Base-by-base conservation (phyloP, 2,329 filamentous ascomycete species). In the Aureobasidium lini region DNA sequence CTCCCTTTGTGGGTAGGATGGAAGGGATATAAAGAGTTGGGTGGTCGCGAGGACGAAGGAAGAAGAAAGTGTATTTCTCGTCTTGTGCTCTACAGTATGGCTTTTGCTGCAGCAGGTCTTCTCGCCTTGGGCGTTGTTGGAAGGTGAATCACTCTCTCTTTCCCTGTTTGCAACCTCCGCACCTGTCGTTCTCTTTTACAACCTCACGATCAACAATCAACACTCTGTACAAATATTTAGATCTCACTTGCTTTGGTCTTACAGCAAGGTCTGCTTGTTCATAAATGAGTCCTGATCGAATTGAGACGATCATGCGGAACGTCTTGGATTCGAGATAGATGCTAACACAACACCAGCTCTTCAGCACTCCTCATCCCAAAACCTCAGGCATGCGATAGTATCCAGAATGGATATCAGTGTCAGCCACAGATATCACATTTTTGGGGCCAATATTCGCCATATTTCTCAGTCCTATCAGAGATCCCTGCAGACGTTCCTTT, bases 361-460 rank as follows among this genome's bases (percentile, higher is more conserved):
- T 59, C 47, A 18, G 57, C 52, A 15, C 43, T 43, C 29, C 16
- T 57, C 34, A 46, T 59, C 37, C 61, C 61, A 4, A 54, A 36
- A 31, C 34, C 42, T 34, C 44, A 44, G 13, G 34, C 59, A n/a
- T 63, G 62, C 44, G 62, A 61, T 46, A 46, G 37, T 43, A 43
- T 63, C 28, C 56, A 63, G 34, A 49, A 49, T 46, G 86, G 86
- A 61, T 88, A 85, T 70, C 80, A 82, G 63, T 91, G 88, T 72
- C 77, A 79, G 49, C 72, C 81, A 4, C 70, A 80, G 34, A 79
- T 86, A 46, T 83, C 84, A 1, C 87, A 84, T 64, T 81, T 78
- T 59, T 95, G 90, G 90, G 92, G 91, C 59, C 90, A 93, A 71
- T 96, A 96, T 72, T 88, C 90, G 16, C 89, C 91, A 1, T 95